A percentile compares a stretch with the other conserved stretches of the same genome.
Conservation (phyloP, 2,329 filamentous ascomycete genomes). For the Penicillium sp. region DNA sequence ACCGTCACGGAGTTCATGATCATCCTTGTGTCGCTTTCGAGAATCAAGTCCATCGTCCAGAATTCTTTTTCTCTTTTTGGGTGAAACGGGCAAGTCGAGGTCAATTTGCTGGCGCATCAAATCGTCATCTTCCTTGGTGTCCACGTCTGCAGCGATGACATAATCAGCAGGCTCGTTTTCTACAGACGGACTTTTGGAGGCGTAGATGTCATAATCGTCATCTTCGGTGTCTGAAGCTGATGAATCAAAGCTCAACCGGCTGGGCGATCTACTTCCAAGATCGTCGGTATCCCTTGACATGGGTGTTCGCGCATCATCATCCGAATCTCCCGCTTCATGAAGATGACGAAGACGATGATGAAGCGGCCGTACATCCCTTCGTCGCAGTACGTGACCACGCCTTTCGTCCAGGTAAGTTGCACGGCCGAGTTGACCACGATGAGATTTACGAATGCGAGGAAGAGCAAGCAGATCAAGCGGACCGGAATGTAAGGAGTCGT, state of each 20-base stretch:
- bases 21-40: conserved; percentile 78
- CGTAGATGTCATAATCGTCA: conserved; percentile 26
- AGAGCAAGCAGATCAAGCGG: conserved; percentile 60
- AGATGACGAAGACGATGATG: conserved; percentile 74
- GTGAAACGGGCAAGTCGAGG: conserved; percentile 49
- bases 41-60: conserved; percentile 61
- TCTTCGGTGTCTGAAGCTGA: conserved; percentile 50
- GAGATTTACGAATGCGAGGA: conserved; percentile 69
- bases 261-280: conserved; percentile 74
- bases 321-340: conserved; percentile 77
- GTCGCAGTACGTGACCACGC: conserved; percentile 52
- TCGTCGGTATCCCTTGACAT: conserved; percentile 76
- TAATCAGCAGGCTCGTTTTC: conserved; percentile 21
- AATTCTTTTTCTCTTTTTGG: conserved; percentile 72
- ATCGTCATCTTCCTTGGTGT: conserved; percentile 15
- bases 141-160: conserved; percentile 14
- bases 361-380: conserved; percentile 68
- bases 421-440: conserved; percentile 55
- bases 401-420: conserved; percentile 67
- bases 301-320: conserved; percentile 71
- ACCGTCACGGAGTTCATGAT: conserved; percentile 72
- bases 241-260: conserved; percentile 58
- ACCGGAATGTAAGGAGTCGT: conserved; percentile 30
- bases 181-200: conserved; percentile 17
- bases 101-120: conserved; percentile 19